A percentile compares a stretch with the other conserved stretches of the same genome.
These are phyloP conservation scores for Lichtheimia corymbifera DNA, from an alignment of 371 early-diverging fungal species.

Conservation along the genomic window DNA sequence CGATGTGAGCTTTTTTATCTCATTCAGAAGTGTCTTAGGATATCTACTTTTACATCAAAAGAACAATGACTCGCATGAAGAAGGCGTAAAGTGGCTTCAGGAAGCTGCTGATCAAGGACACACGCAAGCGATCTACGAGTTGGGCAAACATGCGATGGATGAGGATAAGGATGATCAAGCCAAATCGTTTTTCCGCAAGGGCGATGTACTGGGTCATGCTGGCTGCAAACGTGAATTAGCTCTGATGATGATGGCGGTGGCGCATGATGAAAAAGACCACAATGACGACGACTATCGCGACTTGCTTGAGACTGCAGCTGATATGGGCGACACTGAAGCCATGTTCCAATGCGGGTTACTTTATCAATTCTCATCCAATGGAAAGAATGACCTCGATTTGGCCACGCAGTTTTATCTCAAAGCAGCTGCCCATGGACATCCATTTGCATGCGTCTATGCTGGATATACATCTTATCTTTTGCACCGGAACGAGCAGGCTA, in stretches of 20 bases:
- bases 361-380: constrained; percentile 13
- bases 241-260: constrained; percentile 8
- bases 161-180: constrained; percentile 16
- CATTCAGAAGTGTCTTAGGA: constrained; percentile 5
- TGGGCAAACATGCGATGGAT: constrained; percentile 16
- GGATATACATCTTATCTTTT: constrained; percentile 15
- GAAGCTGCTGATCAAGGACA: constrained; percentile 24
- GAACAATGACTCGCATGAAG: background rate
- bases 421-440: constrained; percentile 18
- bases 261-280: constrained; percentile 5
- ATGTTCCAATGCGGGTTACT: constrained; percentile 15
- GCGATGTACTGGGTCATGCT: constrained; percentile 15
- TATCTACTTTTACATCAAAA: constrained; percentile 17
- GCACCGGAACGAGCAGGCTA: background rate
- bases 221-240: constrained; percentile 30
- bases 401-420: constrained; percentile 12
- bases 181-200: constrained; percentile 12
- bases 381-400: background rate
- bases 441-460: constrained; percentile 15
- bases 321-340: constrained; percentile 22
- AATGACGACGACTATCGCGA: background rate
- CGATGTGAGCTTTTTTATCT: background rate
- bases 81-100: constrained; percentile 17
- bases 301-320: constrained; percentile 19
- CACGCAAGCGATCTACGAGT: constrained; percentile 15